Conservation (phyloP, 164 flowering plant species). For the Umbilicus rupestris region DNA sequence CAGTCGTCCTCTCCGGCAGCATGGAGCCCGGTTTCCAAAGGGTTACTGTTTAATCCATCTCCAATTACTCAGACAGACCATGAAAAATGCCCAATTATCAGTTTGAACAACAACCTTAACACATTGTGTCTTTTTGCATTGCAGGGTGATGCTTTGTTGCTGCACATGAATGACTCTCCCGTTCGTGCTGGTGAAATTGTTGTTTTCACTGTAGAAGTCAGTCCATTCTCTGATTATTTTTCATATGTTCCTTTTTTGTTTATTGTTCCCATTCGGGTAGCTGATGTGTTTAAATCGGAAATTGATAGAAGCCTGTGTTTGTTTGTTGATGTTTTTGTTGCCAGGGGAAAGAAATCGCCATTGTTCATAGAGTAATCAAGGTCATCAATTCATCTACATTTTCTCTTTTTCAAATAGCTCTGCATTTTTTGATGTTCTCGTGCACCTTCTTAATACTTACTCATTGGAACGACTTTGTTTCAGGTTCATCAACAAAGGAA, state of each 20-base stretch:
- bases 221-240: no score
- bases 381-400: conserved; percentile 15
- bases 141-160: conserved; percentile 74
- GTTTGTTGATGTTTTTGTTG: conserved; percentile 1
- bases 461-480: neutral
- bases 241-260: no score
- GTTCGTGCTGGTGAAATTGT: conserved; percentile 68
- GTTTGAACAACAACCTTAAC: neutral
- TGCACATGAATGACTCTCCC: conserved; percentile 47
- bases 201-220: conserved; percentile 54
- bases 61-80: no score
- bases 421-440: neutral
- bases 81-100: no score
- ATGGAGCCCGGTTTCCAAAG: conserved; percentile 57
- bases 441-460: no score
- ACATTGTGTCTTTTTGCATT: conserved; percentile 1
- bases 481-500: conserved; percentile 6
- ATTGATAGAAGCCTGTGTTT: neutral
- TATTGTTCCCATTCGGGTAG: no score
- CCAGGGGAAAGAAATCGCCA: conserved; percentile 49
- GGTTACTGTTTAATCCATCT: conserved; percentile 22
- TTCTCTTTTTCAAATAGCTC: neutral
- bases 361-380: conserved; percentile 63
- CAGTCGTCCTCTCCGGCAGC: conserved; percentile 48
- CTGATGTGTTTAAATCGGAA: no score